phyloP scores from a whole-genome alignment of 2,329 filamentous ascomycete genomes.

The Calonectria henricotiae region DNA sequence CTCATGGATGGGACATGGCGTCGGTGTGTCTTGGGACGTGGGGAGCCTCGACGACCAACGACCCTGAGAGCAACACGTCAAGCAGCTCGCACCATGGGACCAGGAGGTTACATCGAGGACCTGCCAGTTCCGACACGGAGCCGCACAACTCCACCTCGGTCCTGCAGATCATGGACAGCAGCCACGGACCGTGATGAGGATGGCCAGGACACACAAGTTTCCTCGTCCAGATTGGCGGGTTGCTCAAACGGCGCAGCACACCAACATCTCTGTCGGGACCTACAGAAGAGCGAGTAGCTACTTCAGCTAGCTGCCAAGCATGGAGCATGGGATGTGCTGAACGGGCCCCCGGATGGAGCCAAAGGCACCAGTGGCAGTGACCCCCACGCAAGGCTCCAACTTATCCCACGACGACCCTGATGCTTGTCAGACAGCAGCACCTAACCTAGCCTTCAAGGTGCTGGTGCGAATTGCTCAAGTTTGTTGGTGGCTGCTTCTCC shows the following conservation, averaged over 20 bases:
- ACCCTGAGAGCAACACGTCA: constrained; percentile 28
- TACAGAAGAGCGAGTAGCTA: constrained; percentile 1
- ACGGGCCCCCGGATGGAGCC: constrained; percentile 24
- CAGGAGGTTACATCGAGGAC: constrained; percentile 31
- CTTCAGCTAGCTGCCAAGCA: constrained; percentile 25
- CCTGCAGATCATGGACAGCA: constrained; percentile 35
- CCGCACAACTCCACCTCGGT: constrained; percentile 35
- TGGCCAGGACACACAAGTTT: background rate
- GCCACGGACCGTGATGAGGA: constrained; percentile 22
- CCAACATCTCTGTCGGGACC: constrained; percentile 6
- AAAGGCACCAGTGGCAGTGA: constrained; percentile 11
- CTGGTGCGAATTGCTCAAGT: background rate
- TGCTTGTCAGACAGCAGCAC: constrained; percentile 11
- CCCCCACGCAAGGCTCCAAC: constrained; percentile 32
- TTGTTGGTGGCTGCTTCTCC: constrained; percentile 1
- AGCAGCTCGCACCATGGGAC: constrained; percentile 23
- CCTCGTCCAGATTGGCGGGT: constrained; percentile 34
- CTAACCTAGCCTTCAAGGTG: constrained; percentile 11
- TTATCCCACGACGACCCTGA: constrained; percentile 33
- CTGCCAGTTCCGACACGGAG: constrained; percentile 36
- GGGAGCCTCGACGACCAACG: constrained; percentile 24
- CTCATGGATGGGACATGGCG: constrained; percentile 15
- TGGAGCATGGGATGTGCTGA: constrained; percentile 12
- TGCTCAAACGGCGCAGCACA: constrained; percentile 16
- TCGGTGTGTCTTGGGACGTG: constrained; percentile 23